Conservation (phyloP, 352 stramenopile genomes). For the Phytopythium mirpurense region DNA sequence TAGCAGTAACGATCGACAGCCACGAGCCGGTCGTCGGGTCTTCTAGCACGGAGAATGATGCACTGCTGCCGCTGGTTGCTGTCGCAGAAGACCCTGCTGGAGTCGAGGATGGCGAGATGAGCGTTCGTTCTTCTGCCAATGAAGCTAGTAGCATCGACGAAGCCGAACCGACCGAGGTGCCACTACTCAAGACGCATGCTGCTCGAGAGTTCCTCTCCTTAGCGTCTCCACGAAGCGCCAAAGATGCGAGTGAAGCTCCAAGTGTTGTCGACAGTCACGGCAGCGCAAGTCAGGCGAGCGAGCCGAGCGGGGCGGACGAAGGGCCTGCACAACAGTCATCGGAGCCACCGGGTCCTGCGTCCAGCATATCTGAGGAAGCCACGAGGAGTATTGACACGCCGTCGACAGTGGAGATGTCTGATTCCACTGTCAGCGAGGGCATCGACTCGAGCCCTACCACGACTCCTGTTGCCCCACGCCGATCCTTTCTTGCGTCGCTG, state of each 20-base stretch:
- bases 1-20: too few species aligned
- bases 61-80: neutral
- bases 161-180: too few species aligned
- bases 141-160: neutral
- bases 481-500: slow-evolving; percentile 15
- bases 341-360: neutral
- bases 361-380: neutral
- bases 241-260: neutral
- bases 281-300: neutral
- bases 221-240: neutral
- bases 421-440: neutral
- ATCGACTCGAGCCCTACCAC: neutral
- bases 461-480: neutral
- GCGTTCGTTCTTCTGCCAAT: too few species aligned
- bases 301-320: neutral
- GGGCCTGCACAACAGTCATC: neutral
- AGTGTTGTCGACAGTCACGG: neutral
- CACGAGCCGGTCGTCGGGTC: neutral
- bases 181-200: too few species aligned
- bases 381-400: neutral
- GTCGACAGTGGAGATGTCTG: neutral
- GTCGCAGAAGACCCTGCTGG: neutral
- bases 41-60: neutral
- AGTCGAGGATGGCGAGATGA: neutral
- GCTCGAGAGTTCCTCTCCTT: neutral